These are phyloP conservation scores for Fusarium verticillioides DNA, from an alignment of 2,329 filamentous ascomycete genomes.

Conservation along the genomic window DNA sequence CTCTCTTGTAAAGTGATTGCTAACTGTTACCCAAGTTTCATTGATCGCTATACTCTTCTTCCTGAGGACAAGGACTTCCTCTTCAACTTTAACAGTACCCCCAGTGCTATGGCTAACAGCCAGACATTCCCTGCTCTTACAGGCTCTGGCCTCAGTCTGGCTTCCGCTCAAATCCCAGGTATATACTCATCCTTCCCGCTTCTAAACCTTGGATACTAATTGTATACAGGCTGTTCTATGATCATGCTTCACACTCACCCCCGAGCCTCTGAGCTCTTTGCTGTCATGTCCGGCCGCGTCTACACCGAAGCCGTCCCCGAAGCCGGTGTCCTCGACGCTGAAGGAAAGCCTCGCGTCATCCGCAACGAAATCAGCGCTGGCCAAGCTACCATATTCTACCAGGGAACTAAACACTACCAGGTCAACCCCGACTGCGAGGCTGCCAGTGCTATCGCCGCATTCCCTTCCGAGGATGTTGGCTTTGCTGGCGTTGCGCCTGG, in stretches of 20 bases:
- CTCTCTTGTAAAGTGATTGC: neutral
- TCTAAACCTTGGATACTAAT: neutral
- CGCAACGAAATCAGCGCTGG: conserved; percentile 53
- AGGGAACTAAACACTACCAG: conserved; percentile 65
- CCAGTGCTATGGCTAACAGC: conserved; percentile 61
- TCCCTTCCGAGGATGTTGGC: conserved; percentile 63
- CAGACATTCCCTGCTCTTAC: conserved; percentile 67
- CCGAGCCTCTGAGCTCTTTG: conserved; percentile 63
- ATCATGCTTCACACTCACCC: conserved; percentile 67
- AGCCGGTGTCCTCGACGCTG: conserved; percentile 54
- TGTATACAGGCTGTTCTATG: conserved; percentile 59
- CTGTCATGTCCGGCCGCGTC: conserved; percentile 60
- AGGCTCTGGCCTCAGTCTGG: conserved; percentile 60
- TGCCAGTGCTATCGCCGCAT: conserved; percentile 61
- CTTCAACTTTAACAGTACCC: conserved; percentile 57
- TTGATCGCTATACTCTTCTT: conserved; percentile 57
- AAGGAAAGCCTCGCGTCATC: conserved; percentile 55
- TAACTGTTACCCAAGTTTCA: conserved; percentile 44
- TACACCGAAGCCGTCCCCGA: conserved; percentile 64
- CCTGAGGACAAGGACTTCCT: conserved; percentile 58
- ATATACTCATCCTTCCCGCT: neutral
- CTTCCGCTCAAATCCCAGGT: conserved; percentile 60
- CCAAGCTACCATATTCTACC: conserved; percentile 64
- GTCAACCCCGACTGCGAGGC: conserved; percentile 65
- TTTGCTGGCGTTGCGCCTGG: conserved; percentile 60